Conservation (phyloP, 495 filamentous ascomycete genomes). For the Aspergillus leporis region DNA sequence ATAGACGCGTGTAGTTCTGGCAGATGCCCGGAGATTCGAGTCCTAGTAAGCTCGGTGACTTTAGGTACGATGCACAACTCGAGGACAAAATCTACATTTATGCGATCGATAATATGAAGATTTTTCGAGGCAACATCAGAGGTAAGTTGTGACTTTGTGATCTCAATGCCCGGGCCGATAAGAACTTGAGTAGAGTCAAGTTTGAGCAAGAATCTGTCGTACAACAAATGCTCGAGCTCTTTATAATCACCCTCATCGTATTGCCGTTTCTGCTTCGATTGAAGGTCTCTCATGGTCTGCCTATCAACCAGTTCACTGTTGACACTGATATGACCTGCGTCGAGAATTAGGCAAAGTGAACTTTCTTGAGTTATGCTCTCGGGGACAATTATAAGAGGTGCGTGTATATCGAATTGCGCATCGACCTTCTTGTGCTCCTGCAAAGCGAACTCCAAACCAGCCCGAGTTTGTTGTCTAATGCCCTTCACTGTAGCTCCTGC, state of each 20-base stretch:
- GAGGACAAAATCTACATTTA: conserved; percentile 93
- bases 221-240: conserved; percentile 85
- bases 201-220: conserved; percentile 91
- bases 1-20: conserved; percentile 89
- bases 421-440: conserved; percentile 98
- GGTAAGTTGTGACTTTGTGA: conserved; percentile 81
- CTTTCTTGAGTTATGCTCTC: conserved; percentile 81
- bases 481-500: conserved; percentile 95
- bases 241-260: conserved; percentile 89
- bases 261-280: conserved; percentile 83
- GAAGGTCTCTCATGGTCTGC: conserved; percentile 80
- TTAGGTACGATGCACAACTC: conserved; percentile 94
- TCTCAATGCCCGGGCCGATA: conserved; percentile 91
- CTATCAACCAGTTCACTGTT: conserved; percentile 92
- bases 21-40: conserved; percentile 85
- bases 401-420: conserved; percentile 91
- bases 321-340: conserved; percentile 93
- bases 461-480: conserved; percentile 89
- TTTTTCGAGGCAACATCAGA: conserved; percentile 66
- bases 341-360: conserved; percentile 86
- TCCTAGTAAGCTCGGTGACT: conserved; percentile 87
- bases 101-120: conserved; percentile 90
- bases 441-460: conserved; percentile 91
- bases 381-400: conserved; percentile 92
- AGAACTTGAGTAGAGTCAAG: conserved; percentile 91